Evolutionary conservation across 345 rosid species (phyloP).

Genomic region (Diplotaxis tenuifolia): DNA sequence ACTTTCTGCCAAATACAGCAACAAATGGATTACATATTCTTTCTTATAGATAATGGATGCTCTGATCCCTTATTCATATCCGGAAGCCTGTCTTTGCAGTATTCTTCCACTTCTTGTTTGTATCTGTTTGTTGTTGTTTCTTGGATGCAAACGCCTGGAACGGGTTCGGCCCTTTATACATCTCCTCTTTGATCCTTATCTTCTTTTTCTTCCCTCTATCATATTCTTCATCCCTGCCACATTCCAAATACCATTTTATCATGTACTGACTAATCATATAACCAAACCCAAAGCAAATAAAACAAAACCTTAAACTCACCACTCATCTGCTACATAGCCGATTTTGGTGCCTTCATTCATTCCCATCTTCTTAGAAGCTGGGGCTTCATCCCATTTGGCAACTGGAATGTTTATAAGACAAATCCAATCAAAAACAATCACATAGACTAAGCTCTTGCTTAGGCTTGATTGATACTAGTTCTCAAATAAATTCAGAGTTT

Average conservation of each 20-base stretch:
- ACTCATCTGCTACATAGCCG: constrained; percentile 81
- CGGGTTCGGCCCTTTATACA: constrained; percentile 60
- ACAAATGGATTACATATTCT: constrained; percentile 13
- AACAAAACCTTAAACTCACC: constrained; percentile 50
- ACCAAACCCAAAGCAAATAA: neutral
- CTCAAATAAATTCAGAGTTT: neutral
- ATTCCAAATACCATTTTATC: constrained; percentile 15
- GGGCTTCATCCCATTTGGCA: constrained; percentile 69
- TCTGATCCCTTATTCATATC: constrained; percentile 6
- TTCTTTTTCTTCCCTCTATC: constrained; percentile 94
- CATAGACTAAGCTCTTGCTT: constrained; percentile 12
- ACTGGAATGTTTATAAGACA: constrained; percentile 49
- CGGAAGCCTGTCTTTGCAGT: constrained; percentile 31
- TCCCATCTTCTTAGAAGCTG: constrained; percentile 36
- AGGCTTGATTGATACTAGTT: neutral
- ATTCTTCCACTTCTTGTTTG: constrained; percentile 27
- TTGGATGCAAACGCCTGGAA: constrained; percentile 67
- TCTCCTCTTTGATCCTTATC: constrained; percentile 44
- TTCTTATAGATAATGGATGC: neutral
- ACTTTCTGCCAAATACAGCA: constrained; percentile 14
- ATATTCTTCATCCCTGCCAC: constrained; percentile 86
- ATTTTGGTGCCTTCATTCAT: constrained; percentile 39
- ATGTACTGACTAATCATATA: neutral
- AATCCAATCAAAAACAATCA: constrained; percentile 3
- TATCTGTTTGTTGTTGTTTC: constrained; percentile 37